A percentile compares a stretch with the other conserved stretches of the same genome.
phyloP scores from a whole-genome alignment of 805 yeast species.

The Danielia oregonensis region DNA sequence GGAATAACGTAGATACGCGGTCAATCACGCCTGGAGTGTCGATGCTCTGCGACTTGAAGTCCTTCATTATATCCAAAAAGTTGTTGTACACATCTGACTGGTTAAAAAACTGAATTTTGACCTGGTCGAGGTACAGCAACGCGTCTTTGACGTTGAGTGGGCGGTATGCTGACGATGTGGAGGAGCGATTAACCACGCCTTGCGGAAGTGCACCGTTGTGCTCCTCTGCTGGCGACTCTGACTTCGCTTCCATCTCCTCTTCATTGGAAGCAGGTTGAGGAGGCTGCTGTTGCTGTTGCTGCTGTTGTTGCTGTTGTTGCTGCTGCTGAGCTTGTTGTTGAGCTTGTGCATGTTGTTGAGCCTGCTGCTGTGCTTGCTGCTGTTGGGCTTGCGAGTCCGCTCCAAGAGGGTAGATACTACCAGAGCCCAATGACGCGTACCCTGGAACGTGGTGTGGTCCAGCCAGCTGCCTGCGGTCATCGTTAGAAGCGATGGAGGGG shows the following conservation, averaged over 20 bases:
- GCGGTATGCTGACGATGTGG: slow-evolving; percentile 49
- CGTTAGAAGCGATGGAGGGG: slow-evolving; percentile 42
- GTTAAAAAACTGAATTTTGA: slow-evolving; percentile 82
- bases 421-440: slow-evolving; percentile 10
- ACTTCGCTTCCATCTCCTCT: not conserved
- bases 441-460: slow-evolving; percentile 16
- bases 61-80: slow-evolving; percentile 97
- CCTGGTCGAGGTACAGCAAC: slow-evolving; percentile 90
- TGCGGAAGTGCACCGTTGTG: slow-evolving; percentile 8
- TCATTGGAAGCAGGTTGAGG: slow-evolving; percentile 1
- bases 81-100: slow-evolving; percentile 96
- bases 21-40: slow-evolving; percentile 99
- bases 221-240: slow-evolving; percentile 2
- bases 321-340: slow-evolving; percentile 13
- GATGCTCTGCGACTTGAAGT: slow-evolving; percentile 90
- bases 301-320: slow-evolving; percentile 17
- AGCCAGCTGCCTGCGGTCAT: slow-evolving; percentile 18
- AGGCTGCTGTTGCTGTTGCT: slow-evolving; percentile 17
- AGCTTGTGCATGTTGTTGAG: slow-evolving; percentile 21
- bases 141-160: slow-evolving; percentile 97
- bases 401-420: slow-evolving; percentile 10
- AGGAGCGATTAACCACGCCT: slow-evolving; percentile 38
- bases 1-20: slow-evolving; percentile 83
- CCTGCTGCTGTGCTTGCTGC: slow-evolving; percentile 23
- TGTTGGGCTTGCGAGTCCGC: slow-evolving; percentile 21